A percentile compares a stretch with the other conserved stretches of the same genome.
These are phyloP conservation scores for Penicillium arizonense DNA, from an alignment of 495 filamentous ascomycete species.

Conservation along the genomic window DNA sequence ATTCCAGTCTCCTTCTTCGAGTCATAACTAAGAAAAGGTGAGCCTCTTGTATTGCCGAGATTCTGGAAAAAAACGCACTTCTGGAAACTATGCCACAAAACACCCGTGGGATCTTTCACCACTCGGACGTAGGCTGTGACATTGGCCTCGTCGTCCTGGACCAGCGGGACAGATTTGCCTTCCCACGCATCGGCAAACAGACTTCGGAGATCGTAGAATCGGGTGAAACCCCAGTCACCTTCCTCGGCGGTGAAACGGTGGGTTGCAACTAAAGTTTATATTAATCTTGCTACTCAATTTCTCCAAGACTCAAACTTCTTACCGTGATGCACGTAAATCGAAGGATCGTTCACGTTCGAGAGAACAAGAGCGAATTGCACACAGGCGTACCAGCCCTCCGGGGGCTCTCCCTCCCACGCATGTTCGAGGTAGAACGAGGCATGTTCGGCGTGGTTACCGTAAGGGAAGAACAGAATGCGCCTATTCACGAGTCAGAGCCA, in stretches of 20 bases:
- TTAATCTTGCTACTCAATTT: constrained; percentile 10
- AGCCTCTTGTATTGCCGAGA: neutral
- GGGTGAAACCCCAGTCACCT: constrained; percentile 98
- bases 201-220: constrained; percentile 81
- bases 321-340: constrained; percentile 68
- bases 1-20: constrained; percentile 98
- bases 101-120: constrained; percentile 95
- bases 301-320: constrained; percentile 14
- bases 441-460: constrained; percentile 87
- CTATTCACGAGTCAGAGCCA: constrained; percentile 39
- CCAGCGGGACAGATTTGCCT: constrained; percentile 66
- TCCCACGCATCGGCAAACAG: constrained; percentile 76
- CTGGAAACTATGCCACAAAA: constrained; percentile 98
- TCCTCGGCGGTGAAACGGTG: constrained; percentile 95
- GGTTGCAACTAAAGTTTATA: constrained; percentile 53
- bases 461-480: constrained; percentile 94
- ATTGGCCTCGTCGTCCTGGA: constrained; percentile 83
- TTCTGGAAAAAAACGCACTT: constrained; percentile 54
- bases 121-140: constrained; percentile 92
- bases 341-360: constrained; percentile 88
- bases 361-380: constrained; percentile 93
- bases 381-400: constrained; percentile 93
- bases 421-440: constrained; percentile 97
- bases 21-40: constrained; percentile 64
- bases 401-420: constrained; percentile 68